Evolutionary conservation across 2,329 filamentous ascomycete species (phyloP), one percentile per base, ranked within the genome.

Genomic region (Phyllosticta citrichinensis): DNA sequence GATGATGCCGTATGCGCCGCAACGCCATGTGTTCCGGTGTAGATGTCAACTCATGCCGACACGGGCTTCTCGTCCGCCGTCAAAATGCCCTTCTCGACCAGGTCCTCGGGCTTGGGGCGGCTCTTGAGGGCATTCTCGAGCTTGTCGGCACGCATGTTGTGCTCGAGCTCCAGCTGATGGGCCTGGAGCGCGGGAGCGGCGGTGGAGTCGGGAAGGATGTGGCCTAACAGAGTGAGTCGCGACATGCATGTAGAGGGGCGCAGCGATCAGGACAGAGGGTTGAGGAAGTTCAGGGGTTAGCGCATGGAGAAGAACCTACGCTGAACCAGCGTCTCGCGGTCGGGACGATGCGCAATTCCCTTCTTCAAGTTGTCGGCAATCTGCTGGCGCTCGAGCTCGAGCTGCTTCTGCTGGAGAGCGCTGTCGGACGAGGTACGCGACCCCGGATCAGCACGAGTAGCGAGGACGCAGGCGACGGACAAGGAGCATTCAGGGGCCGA

Each of bases 61-160:
- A 50, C 22, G 22, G 58, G 58, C 22, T 61, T 58, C 61, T 62
- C 66, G 40, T 47, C n/a, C 14, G 17, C 40, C 62, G 83, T 84
- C 65, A 97, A 76, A 60, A 97, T 89, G 5, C 91, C 91, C 66
- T 88, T 85, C 69, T 88, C 85, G 62, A 96, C 80, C 64, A 96
- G 78, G 57, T 87, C 81, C 66, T 91, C 89, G 11, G 89, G 87
- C 40, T 83, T 80, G 1, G 92, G 92, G 20, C 92, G 83, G 68
- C 87, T 82, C 69, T 87, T 83, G 64, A 97, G 85, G 74, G 92
- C 92, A 70, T 95, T 91, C 74, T 96, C 94, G 64, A 97, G 81
- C 60, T 82, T 87, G 73, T 96, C 89, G 63, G 86, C 88, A 14
- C 88, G 84, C 91, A 97, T 96, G 74, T 91, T 87, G 72, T 87